Base-by-base conservation (phyloP, 352 stramenopile species). In the Pythium aquatile region DNA sequence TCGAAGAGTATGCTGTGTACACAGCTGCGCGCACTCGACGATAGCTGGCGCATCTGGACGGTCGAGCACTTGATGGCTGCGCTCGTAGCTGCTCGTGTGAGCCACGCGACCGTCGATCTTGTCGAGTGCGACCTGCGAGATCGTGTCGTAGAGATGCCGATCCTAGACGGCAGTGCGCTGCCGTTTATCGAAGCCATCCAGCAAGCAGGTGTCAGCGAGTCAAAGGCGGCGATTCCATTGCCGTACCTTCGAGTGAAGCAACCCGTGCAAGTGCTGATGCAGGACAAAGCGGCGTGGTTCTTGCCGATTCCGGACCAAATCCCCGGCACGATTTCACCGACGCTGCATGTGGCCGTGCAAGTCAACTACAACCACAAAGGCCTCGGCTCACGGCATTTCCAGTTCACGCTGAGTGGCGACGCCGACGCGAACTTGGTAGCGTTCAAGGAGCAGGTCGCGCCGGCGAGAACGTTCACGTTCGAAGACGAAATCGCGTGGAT, bases 31-130 rank as follows among this genome's bases (percentile, higher is more conserved):
- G 59, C 65, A 10, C 42, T 8, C 0, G 35, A 63, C 5, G 46
- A 63, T 55, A 59, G 72, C 48, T 63, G 59, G 52, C 72, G 54
- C 28, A 65, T 90, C 5, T 79, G 73, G 0, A 93, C 83, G 10
- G 40, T 77, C n/a, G 83, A 93, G 60, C 83, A 93, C 44, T 42
- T 93, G 10, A 83, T 93, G 78, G 78, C 83, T 6, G 81, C 79
- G 44, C 66, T 90, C 8, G 72, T 77, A 26, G 79, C 77, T 7
- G 62, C 72, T 16, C 65, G 73, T 24, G 53, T 93, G 30, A 74
- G 69, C 2, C 85, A 87, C 57, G 75, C 69, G 13, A 68, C 72
- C 33, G 63, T 93, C 0, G 68, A 83, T 10, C 60, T 85, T 44
- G 29, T 56, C 5, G 46, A 66, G 5, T 42, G 16, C 7, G 40